Percentiles rank a stretch among this genome's conserved stretches.
phyloP scores from a whole-genome alignment of 1,139 yeast species.

The Diutina sp. region DNA sequence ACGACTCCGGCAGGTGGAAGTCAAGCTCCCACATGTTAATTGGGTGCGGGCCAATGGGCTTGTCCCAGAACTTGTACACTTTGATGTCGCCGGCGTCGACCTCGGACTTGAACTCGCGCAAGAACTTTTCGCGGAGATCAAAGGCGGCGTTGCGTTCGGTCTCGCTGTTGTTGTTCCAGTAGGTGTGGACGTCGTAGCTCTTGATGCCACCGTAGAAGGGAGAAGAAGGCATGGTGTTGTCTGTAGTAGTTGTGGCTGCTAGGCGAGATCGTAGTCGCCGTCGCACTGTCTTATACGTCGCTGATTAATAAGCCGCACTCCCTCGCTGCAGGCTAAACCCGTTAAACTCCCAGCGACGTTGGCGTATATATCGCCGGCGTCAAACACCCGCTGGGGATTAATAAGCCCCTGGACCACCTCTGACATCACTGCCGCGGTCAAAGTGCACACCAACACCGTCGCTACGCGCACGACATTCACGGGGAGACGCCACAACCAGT shows the following conservation, averaged over 20 bases:
- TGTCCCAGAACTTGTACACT: constrained; percentile 34
- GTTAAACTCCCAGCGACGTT: background rate
- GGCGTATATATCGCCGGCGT: constrained; percentile 43
- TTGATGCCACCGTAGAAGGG: background rate
- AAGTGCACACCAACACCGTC: constrained; percentile 32
- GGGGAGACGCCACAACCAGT: constrained; percentile 36
- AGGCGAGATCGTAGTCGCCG: background rate
- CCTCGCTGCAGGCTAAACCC: background rate
- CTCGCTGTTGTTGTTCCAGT: constrained; percentile 29
- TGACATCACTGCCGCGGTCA: constrained; percentile 35
- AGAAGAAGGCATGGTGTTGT: background rate
- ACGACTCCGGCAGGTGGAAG: constrained; percentile 2
- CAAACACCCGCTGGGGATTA: constrained; percentile 7
- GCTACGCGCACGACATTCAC: constrained; percentile 20
- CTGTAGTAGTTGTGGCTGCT: background rate
- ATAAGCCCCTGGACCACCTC: constrained; percentile 30
- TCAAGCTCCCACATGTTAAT: constrained; percentile 31
- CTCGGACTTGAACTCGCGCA: constrained; percentile 31
- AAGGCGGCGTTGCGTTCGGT: constrained; percentile 22
- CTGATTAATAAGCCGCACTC: background rate
- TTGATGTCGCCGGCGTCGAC: constrained; percentile 29
- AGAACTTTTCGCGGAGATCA: constrained; percentile 27
- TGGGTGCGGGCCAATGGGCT: constrained; percentile 49
- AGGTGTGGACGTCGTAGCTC: constrained; percentile 40
- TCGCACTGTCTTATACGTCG: background rate